These are phyloP conservation scores for Grosmannia serpens DNA, from an alignment of 2,329 filamentous ascomycete genomes.

Conservation along the genomic window DNA sequence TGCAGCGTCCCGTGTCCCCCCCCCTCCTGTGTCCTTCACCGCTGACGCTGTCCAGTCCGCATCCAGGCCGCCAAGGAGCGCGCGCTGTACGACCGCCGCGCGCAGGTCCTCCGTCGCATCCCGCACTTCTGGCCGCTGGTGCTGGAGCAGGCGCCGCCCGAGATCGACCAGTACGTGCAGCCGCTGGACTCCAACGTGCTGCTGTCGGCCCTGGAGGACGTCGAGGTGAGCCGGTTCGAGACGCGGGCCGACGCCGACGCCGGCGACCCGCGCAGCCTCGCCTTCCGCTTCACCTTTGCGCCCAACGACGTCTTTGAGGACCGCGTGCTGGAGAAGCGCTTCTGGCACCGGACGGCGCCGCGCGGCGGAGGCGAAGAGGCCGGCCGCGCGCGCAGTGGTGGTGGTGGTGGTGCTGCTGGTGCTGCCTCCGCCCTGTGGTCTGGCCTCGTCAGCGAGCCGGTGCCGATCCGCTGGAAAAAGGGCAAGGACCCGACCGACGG, in stretches of 20 bases:
- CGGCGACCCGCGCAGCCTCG: conserved; percentile 71
- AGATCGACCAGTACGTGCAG: conserved; percentile 82
- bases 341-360: conserved; percentile 55
- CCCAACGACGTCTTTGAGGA: conserved; percentile 77
- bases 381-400: no score
- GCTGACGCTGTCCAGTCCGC: neutral
- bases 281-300: conserved; percentile 66
- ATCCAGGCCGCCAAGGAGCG: conserved; percentile 55
- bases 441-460: conserved; percentile 78
- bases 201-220: conserved; percentile 50
- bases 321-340: conserved; percentile 74
- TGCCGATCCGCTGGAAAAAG: conserved; percentile 78
- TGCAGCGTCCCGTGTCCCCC: neutral
- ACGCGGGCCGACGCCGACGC: conserved; percentile 40
- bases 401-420: conserved; percentile 21
- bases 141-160: conserved; percentile 72
- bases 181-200: conserved; percentile 68
- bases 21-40: neutral
- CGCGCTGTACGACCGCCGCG: conserved; percentile 67
- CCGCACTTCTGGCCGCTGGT: conserved; percentile 92
- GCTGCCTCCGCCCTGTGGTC: no score
- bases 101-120: conserved; percentile 58
- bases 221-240: conserved; percentile 74
- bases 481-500: conserved; percentile 76
- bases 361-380: neutral